Base-by-base conservation (phyloP, 768 basidiomycete genomes). In the Rhodotorula toruloides region DNA sequence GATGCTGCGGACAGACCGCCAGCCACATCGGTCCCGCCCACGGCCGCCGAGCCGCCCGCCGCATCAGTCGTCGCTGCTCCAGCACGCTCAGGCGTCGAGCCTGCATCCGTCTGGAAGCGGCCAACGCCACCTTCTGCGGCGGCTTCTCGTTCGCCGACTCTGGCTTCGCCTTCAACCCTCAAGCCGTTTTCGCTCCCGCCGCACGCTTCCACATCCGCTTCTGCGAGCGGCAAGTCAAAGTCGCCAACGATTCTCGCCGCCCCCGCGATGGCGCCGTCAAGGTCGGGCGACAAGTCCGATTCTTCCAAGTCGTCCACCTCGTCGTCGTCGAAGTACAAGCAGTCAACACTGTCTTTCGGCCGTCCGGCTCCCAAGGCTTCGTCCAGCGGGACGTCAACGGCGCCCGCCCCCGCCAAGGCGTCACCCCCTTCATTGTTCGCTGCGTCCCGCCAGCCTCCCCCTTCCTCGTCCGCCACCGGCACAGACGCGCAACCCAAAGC, bases 261-360 rank as follows among this genome's bases (percentile, higher is more conserved):
- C 3, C 10, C 47, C 19, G 25, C 36, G 48, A 52, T 52, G 49
- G 27, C 31, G 10, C 47, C 27, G 13, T n/a, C 25, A 29, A 31
- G 32, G 29, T 49, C 48, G 31, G 29, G 17, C 48, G 31, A 3
- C 3, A 29, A 14, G 36, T 53, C 52, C 52, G 52, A 36, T 19
- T 25, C n/a, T n/a, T n/a, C n/a, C n/a, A n/a, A n/a, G n/a, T n/a
- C n/a, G n/a, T n/a, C n/a, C n/a, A n/a, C n/a, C n/a, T n/a, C 52
- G 34, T 53, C 44, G 40, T 40, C 54, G 19, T 22, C 61, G 9
- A 27, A 16, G n/a, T 29, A 54, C 34, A 46, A 42, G 17, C 61
- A 62, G 43, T 12, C 17, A 1, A 39, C 17, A 34, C 61, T 62
- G 3, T 62, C 61, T 21, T 62, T 62, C 44, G 61, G 34, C 19